phyloP scores from a whole-genome alignment of 2,329 filamentous ascomycete genomes.

The Fusarium albosuccineum region DNA sequence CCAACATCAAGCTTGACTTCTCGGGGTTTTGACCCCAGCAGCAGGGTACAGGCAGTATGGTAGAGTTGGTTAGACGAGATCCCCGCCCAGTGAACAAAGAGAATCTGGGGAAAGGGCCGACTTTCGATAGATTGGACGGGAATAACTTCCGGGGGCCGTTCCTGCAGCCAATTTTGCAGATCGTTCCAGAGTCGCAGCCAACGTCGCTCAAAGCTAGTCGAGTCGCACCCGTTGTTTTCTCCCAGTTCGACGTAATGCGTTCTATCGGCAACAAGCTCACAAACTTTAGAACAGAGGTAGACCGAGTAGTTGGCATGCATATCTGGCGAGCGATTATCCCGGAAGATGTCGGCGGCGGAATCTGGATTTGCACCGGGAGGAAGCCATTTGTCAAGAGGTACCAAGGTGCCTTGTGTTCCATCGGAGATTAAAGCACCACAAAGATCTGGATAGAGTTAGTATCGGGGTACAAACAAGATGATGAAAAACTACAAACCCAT shows the following conservation, averaged over 20 bases:
- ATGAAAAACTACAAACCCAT: constrained; percentile 59
- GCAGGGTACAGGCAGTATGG: constrained; percentile 66
- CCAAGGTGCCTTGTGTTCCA: constrained; percentile 64
- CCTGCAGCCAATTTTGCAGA: constrained; percentile 61
- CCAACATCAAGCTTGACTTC: constrained; percentile 42
- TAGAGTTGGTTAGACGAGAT: constrained; percentile 70
- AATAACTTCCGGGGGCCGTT: constrained; percentile 61
- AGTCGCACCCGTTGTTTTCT: constrained; percentile 58
- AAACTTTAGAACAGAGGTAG: constrained; percentile 66
- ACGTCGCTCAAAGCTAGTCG: constrained; percentile 54
- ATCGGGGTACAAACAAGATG: background rate
- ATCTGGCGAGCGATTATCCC: constrained; percentile 55
- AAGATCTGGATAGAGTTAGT: constrained; percentile 56
- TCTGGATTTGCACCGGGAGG: constrained; percentile 53
- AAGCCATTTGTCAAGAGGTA: constrained; percentile 63
- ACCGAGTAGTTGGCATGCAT: constrained; percentile 72
- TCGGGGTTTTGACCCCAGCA: constrained; percentile 60
- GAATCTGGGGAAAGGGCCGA: constrained; percentile 63
- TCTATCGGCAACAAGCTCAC: constrained; percentile 63
- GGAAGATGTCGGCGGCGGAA: constrained; percentile 54
- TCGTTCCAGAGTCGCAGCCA: constrained; percentile 65
- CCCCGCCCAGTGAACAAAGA: constrained; percentile 66
- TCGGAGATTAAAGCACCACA: constrained; percentile 69
- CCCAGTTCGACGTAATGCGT: constrained; percentile 63
- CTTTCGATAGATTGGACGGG: constrained; percentile 59